A percentile compares a stretch with the other conserved stretches of the same genome.
phyloP scores from a whole-genome alignment of 139 green algal genomes.

The Medakamo hakoo region DNA sequence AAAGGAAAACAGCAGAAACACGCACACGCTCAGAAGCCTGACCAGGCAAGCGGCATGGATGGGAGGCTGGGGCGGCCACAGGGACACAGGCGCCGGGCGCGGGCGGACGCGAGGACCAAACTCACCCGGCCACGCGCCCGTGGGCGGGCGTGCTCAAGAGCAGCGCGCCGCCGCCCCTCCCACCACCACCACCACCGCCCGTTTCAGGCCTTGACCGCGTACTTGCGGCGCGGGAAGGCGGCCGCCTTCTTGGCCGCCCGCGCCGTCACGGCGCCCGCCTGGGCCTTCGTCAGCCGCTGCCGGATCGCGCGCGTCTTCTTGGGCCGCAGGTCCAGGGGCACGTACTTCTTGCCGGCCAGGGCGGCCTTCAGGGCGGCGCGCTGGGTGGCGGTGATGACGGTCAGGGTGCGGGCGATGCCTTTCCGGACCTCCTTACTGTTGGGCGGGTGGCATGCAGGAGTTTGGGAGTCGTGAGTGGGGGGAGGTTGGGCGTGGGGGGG shows the following conservation, averaged over 20 bases:
- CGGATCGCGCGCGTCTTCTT: constrained; percentile 98
- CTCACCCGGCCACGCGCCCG: no score
- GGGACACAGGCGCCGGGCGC: no score
- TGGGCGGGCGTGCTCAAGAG: no score
- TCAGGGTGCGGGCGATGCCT: constrained; percentile 87
- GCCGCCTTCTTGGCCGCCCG: constrained; percentile 65
- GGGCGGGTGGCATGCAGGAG: neutral
- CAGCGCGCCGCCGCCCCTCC: no score
- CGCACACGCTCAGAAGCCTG: neutral
- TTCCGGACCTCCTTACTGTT: constrained; percentile 90
- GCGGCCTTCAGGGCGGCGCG: constrained; percentile 59
- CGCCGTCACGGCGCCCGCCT: constrained; percentile 61
- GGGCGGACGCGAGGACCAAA: no score
- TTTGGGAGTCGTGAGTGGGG: no score
- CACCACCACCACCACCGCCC: no score
- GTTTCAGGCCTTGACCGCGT: constrained; percentile 76
- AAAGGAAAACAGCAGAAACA: neutral
- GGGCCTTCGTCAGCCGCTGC: constrained; percentile 61
- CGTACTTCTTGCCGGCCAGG: constrained; percentile 70
- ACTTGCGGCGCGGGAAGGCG: constrained; percentile 87
- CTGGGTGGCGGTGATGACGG: constrained; percentile 89
- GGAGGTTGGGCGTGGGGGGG: no score
- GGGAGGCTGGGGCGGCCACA: no score
- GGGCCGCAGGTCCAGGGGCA: constrained; percentile 81
- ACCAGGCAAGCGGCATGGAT: no score